Conservation (phyloP, 768 basidiomycete species). For the Clitopilus hobsonii region DNA sequence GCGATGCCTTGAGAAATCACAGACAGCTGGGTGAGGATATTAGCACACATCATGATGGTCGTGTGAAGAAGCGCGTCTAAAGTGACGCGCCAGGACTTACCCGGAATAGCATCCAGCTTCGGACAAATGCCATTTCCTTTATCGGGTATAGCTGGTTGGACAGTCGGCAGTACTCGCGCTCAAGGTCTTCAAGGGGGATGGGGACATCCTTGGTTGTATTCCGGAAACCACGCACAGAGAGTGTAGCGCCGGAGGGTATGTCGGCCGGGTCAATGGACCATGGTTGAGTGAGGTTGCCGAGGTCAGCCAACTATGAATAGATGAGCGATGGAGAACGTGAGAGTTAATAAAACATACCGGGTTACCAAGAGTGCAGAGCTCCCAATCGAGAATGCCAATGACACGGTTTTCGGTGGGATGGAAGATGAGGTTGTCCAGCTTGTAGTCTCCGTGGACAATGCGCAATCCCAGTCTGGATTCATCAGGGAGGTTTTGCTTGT, state of each 20-base stretch:
- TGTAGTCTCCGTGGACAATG: conserved; percentile 98
- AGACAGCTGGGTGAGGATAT: conserved; percentile 42
- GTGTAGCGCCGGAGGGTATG: conserved; percentile 22
- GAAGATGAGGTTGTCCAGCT: conserved; percentile 96
- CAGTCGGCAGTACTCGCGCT: conserved; percentile 74
- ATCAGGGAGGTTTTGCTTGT: conserved; percentile 66
- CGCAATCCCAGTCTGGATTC: conserved; percentile 70
- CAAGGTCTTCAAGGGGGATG: conserved; percentile 65
- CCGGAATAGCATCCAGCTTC: conserved; percentile 83
- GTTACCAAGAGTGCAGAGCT: conserved; percentile 91
- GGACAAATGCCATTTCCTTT: conserved; percentile 69
- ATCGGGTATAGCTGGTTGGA: conserved; percentile 71
- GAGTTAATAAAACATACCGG: conserved; percentile 46
- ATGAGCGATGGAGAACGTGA: conserved; percentile 2
- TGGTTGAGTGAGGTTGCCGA: conserved; percentile 85
- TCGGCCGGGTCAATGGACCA: conserved; percentile 57
- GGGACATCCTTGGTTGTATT: conserved; percentile 52
- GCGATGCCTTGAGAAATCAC: conserved; percentile 90
- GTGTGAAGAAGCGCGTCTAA: background rate
- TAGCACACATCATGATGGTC: conserved; percentile 3
- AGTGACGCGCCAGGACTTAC: conserved; percentile 32
- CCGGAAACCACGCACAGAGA: conserved; percentile 57
- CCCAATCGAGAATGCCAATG: conserved; percentile 97
- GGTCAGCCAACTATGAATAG: conserved; percentile 64
- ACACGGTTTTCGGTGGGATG: conserved; percentile 89